These are phyloP conservation scores for Dillenia suffruticosa DNA, from an alignment of 164 flowering plant species.

Conservation along the genomic window DNA sequence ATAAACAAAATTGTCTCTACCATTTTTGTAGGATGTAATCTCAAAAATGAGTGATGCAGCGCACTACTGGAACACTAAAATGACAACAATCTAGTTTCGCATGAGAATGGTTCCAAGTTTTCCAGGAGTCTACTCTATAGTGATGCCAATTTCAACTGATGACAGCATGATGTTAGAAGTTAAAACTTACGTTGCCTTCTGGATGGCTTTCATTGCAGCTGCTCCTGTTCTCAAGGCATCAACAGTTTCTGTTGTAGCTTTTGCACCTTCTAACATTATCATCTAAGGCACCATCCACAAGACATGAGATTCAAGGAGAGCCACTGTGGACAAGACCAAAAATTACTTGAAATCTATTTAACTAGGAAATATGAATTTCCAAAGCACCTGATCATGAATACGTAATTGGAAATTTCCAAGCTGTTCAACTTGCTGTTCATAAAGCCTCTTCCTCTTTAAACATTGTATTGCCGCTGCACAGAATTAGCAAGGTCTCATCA, in stretches of 20 bases:
- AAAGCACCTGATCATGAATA: conserved; percentile 38
- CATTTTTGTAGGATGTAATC: too few relatives aligned
- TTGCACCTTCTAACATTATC: conserved; percentile 47
- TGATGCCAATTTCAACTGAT: too few relatives aligned
- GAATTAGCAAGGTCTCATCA: too few relatives aligned
- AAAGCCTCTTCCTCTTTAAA: conserved; percentile 38
- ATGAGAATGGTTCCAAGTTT: too few relatives aligned
- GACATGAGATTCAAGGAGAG: not conserved
- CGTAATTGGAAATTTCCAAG: conserved; percentile 45
- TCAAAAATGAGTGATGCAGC: too few relatives aligned
- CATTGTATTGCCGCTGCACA: conserved; percentile 40
- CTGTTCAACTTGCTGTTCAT: conserved; percentile 40
- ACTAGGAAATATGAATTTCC: not conserved
- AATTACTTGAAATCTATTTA: not conserved
- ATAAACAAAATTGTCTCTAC: too few relatives aligned
- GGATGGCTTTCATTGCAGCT: conserved; percentile 46
- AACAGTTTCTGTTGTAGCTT: conserved; percentile 43
- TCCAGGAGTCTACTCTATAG: too few relatives aligned
- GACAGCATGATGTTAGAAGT: not conserved
- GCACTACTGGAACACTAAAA: too few relatives aligned
- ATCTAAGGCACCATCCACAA: conserved; percentile 15
- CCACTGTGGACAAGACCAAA: not conserved
- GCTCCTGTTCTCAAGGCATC: conserved; percentile 49
- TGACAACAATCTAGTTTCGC: too few relatives aligned
- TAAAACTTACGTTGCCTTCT: conserved; percentile 39